A percentile compares a stretch with the other conserved stretches of the same genome.
These are phyloP conservation scores for Metschnikowia continentalis DNA, from an alignment of 805 yeast species.

Conservation along the genomic window DNA sequence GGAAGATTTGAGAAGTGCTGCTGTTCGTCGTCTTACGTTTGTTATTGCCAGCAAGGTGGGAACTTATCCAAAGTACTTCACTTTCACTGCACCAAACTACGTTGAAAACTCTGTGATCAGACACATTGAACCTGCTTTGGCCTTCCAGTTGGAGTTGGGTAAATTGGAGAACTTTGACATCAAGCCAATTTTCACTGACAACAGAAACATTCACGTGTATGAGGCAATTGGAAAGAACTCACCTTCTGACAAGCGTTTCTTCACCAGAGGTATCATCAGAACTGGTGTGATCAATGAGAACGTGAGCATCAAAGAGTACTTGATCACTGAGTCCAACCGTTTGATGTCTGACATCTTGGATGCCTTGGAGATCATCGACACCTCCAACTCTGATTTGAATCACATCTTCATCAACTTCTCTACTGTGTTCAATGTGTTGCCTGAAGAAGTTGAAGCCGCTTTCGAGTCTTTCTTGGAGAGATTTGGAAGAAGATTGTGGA, in stretches of 20 bases:
- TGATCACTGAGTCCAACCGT: conserved; percentile 94
- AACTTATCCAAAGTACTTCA: conserved; percentile 89
- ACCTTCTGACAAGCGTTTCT: conserved; percentile 88
- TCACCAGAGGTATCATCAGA: conserved; percentile 94
- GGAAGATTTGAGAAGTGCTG: conserved; percentile 64
- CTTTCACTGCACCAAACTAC: conserved; percentile 86
- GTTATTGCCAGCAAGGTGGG: conserved; percentile 82
- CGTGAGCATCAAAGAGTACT: conserved; percentile 85
- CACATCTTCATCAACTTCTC: conserved; percentile 97
- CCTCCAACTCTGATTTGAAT: conserved; percentile 91
- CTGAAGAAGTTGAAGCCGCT: conserved; percentile 95
- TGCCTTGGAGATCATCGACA: conserved; percentile 89
- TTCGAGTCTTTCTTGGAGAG: conserved; percentile 97
- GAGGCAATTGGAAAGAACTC: conserved; percentile 95
- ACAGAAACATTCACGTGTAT: conserved; percentile 95
- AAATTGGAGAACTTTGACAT: conserved; percentile 93
- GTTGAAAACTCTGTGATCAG: conserved; percentile 89
- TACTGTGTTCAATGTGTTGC: conserved; percentile 89
- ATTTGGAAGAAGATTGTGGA: conserved; percentile 95
- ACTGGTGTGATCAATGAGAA: conserved; percentile 94
- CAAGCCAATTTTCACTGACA: conserved; percentile 92
- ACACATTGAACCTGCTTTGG: conserved; percentile 97
- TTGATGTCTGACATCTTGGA: conserved; percentile 94
- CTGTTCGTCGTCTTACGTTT: conserved; percentile 90
- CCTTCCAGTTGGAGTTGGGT: conserved; percentile 93